Percentiles rank a stretch among this genome's conserved stretches.
Conservation (phyloP, 768 basidiomycete species). For the Calocybe gangraenosa region DNA sequence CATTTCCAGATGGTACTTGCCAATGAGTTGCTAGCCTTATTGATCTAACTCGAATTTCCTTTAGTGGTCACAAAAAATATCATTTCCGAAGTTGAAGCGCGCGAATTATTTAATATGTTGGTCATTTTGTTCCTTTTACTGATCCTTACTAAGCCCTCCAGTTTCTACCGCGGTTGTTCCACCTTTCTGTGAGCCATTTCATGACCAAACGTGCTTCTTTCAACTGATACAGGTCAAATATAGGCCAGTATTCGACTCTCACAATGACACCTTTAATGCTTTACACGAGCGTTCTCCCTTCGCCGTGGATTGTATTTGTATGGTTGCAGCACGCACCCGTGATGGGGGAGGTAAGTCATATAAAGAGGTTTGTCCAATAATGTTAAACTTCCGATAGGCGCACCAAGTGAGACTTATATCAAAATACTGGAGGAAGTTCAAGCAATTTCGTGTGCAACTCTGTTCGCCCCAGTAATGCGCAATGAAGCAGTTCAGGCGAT, state of each 20-base stretch:
- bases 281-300: constrained; percentile 90
- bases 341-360: constrained; percentile 75
- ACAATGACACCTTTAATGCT: constrained; percentile 80
- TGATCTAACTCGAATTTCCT: constrained; percentile 10
- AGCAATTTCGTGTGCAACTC: constrained; percentile 74
- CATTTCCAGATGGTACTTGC: constrained; percentile 71
- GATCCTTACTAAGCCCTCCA: constrained; percentile 26
- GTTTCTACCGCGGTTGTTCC: constrained; percentile 91
- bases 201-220: constrained; percentile 18
- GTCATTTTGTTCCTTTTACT: constrained; percentile 20
- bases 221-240: constrained; percentile 1
- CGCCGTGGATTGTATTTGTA: constrained; percentile 88
- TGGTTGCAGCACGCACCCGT: constrained; percentile 87
- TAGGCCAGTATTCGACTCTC: constrained; percentile 79
- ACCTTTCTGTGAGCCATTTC: constrained; percentile 54
- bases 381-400: constrained; percentile 37
- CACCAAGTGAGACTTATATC: constrained; percentile 68
- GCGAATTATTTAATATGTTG: constrained; percentile 82
- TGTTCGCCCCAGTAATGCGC: constrained; percentile 83
- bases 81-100: constrained; percentile 78
- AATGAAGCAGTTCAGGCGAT: constrained; percentile 91
- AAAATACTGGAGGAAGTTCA: constrained; percentile 84
- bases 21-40: neutral
- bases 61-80: constrained; percentile 82
- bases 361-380: neutral